phyloP scores from a whole-genome alignment of 306 rosid species.

The Chamaecrista fasciculata region DNA sequence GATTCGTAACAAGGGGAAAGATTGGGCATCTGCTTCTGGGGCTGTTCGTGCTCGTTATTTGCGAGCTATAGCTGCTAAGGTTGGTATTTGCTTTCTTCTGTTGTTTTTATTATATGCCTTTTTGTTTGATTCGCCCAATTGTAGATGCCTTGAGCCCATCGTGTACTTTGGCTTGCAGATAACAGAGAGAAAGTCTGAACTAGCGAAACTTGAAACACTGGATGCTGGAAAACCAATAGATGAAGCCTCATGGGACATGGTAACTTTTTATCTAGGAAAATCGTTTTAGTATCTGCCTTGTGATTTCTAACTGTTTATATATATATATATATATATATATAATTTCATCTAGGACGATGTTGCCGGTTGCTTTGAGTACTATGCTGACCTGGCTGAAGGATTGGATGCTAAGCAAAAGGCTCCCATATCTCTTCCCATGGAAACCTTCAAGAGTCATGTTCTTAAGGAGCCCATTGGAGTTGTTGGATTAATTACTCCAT shows the following conservation, averaged over 20 bases:
- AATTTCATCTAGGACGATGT: conserved; percentile 64
- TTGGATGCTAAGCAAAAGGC: conserved; percentile 78
- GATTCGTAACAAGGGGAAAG: conserved; percentile 52
- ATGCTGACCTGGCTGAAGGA: conserved; percentile 85
- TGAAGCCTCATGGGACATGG: conserved; percentile 77
- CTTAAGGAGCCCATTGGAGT: conserved; percentile 86
- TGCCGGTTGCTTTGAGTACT: conserved; percentile 73
- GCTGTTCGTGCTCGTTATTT: conserved; percentile 67
- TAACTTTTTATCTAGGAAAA: conserved; percentile 1
- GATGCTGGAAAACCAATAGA: conserved; percentile 86
- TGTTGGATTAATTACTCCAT: conserved; percentile 81
- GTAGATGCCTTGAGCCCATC: conserved; percentile 16
- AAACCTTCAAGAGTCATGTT: conserved; percentile 55
- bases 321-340: conserved; percentile 13
- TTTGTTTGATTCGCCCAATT: background rate
- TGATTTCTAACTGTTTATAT: too few species aligned
- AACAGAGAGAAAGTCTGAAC: conserved; percentile 52
- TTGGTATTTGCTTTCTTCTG: conserved; percentile 11
- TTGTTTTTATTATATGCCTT: background rate
- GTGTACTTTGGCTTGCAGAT: conserved; percentile 35
- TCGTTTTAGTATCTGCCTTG: conserved; percentile 15
- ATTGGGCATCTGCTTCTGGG: conserved; percentile 69
- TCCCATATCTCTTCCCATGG: conserved; percentile 69
- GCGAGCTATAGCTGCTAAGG: conserved; percentile 84
- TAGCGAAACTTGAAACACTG: conserved; percentile 60